phyloP scores from a whole-genome alignment of 176 grass and related monocot genomes.

The Juncus effusus region DNA sequence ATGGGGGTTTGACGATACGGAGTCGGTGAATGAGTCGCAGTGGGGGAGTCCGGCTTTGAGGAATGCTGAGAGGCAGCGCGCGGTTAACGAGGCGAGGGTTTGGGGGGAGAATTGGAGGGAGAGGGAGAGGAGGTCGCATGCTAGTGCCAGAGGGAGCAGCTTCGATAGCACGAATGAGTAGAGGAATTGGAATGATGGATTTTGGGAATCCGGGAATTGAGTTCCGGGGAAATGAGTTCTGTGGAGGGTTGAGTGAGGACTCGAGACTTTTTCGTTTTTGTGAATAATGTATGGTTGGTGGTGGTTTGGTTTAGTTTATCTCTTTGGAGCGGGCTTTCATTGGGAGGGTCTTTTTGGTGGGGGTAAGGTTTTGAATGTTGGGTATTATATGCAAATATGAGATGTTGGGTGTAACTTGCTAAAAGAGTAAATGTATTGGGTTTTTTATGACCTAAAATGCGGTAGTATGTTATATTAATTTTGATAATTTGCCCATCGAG shows the following conservation, averaged over 20 bases:
- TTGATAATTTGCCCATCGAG: neutral
- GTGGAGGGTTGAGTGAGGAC: too few relatives aligned
- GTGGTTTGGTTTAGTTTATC: slow-evolving; percentile 1
- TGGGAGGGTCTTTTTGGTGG: neutral
- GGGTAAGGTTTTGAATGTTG: slow-evolving; percentile 4
- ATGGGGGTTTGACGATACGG: slow-evolving; percentile 67
- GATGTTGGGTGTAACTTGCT: slow-evolving; percentile 4
- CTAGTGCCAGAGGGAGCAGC: slow-evolving; percentile 39
- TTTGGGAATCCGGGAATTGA: too few relatives aligned
- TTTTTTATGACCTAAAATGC: slow-evolving; percentile 14
- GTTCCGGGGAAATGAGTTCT: too few relatives aligned
- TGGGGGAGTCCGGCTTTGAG: slow-evolving; percentile 51
- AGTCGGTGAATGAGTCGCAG: slow-evolving; percentile 42
- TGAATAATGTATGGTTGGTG: slow-evolving; percentile 11
- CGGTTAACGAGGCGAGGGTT: slow-evolving; percentile 51
- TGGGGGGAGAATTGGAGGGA: slow-evolving; percentile 79
- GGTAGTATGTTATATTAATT: slow-evolving; percentile 27
- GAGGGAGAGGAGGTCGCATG: slow-evolving; percentile 44
- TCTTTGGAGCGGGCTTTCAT: slow-evolving; percentile 1
- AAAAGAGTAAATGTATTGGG: slow-evolving; percentile 46
- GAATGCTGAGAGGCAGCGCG: slow-evolving; percentile 50
- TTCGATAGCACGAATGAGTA: slow-evolving; percentile 72
- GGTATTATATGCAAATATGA: slow-evolving; percentile 26
- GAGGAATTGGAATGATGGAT: neutral
- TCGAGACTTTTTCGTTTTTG: slow-evolving; percentile 12